Evolutionary conservation across 306 rosid genomes (phyloP), one percentile per base, ranked within the genome.

Genomic region (Ziziphus jujuba): DNA sequence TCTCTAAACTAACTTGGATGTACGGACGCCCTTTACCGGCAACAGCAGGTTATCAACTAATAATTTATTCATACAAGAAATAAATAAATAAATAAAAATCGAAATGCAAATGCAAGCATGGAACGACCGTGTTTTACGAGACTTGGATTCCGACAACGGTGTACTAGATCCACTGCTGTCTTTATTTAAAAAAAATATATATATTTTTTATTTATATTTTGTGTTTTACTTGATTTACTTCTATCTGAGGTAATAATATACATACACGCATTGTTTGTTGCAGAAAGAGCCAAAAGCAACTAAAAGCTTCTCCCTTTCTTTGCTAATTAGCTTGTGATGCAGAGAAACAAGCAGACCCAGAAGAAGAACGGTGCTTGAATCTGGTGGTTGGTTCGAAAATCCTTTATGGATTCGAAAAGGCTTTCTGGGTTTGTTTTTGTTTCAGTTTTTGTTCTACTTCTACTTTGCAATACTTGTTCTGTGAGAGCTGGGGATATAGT

Each of bases 401-500:
- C n/a, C n/a, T n/a, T 71, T 69, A 95, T 95, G 99, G 85, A 87
- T 73, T 76, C 44, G 35, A 72, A 61, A 73, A 85, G 71, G 59
- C 36, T 65, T 76, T 82, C 63, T 59, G 62, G 73, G 73, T 0
- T 83, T 24, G 21, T 66, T 51, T 4, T 82, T 25, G 55, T 80
- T 22, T 78, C 45, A 25, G 56, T 71, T 72, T 13, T 79, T 48
- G 58, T 80, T 74, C 34, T 87, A 49, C 62, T 85, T 4, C 33
- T 28, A 74, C 76, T 83, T 33, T 64, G 45, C 36, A 11, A 53
- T 43, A 59, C 76, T 53, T 71, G 77, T 72, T 71, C 80, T 17
- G 91, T 80, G 0, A 49, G 53, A 54, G 92, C 88, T 49, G 99
- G 96, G 45, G 96, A 90, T 79, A 87, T 84, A 49, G 89, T 85